phyloP scores from a whole-genome alignment of 2,329 filamentous ascomycete species.

The Cadophora luteo-olivacea region DNA sequence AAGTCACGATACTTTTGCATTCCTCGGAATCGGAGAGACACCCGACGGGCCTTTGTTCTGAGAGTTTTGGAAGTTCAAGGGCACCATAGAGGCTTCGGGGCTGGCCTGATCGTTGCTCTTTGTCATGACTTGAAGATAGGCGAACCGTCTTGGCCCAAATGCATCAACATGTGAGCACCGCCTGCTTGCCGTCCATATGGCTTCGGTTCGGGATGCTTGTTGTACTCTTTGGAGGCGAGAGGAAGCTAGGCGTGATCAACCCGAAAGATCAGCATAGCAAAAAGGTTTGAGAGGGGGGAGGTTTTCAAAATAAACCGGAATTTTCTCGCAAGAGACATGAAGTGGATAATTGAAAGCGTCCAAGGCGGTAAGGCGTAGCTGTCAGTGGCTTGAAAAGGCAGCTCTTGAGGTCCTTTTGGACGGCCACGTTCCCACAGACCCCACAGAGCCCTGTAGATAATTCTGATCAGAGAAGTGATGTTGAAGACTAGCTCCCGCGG shows the following conservation, averaged over 20 bases:
- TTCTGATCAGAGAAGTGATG: not conserved
- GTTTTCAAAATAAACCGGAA: not conserved
- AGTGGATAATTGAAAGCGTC: not conserved
- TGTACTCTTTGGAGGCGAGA: not conserved
- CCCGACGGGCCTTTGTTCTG: not conserved
- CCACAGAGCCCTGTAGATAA: no score
- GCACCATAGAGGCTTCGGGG: no score
- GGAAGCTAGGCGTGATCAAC: no score
- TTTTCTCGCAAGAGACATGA: not conserved
- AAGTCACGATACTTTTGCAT: not conserved
- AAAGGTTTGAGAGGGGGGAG: not conserved
- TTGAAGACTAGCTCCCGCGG: slow-evolving; percentile 3
- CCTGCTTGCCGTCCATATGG: not conserved
- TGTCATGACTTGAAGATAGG: not conserved
- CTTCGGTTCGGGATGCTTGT: not conserved
- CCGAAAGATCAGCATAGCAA: not conserved
- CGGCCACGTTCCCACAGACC: not conserved
- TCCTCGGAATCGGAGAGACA: not conserved
- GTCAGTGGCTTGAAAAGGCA: not conserved
- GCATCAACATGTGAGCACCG: not conserved
- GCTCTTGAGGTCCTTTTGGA: not conserved
- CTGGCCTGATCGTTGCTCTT: not conserved
- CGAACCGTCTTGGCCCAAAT: not conserved
- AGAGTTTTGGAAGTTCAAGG: not conserved
- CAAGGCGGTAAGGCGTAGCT: not conserved